A percentile compares a stretch with the other conserved stretches of the same genome.
Conservation (phyloP, 768 basidiomycete genomes). For the Hygrocybe coccinea region DNA sequence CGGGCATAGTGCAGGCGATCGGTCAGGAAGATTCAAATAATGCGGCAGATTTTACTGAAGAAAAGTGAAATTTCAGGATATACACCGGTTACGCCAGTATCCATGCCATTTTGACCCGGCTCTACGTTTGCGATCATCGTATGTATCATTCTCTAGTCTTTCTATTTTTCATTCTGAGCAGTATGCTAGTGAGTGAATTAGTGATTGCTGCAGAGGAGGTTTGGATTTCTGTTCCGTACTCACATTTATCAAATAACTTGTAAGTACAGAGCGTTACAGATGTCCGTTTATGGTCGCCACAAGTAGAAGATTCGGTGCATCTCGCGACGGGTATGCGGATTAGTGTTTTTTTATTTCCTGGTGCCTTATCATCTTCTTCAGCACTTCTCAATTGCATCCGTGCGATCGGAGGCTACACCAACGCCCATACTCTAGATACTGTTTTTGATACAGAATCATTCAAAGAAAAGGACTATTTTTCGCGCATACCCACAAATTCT, state of each 20-base stretch:
- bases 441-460: conserved; percentile 60
- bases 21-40: conserved; percentile 31
- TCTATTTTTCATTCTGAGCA: background rate
- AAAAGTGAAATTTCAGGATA: conserved; percentile 38
- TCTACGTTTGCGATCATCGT: conserved; percentile 63
- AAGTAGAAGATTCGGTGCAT: conserved; percentile 44
- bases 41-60: background rate
- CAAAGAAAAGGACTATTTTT: conserved; percentile 50
- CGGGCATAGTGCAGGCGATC: conserved; percentile 63
- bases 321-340: conserved; percentile 46
- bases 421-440: conserved; percentile 43
- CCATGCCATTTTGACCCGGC: conserved; percentile 47
- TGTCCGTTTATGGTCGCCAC: conserved; percentile 51
- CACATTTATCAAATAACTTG: background rate
- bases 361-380: conserved; percentile 16
- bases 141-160: conserved; percentile 20
- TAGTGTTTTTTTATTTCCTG: background rate
- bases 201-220: conserved; percentile 60
- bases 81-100: conserved; percentile 60
- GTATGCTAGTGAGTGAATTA: conserved; percentile 50
- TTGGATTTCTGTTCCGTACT: conserved; percentile 4
- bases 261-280: conserved; percentile 50
- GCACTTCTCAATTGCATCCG: conserved; percentile 61
- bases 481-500: conserved; percentile 38
- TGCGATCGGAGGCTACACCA: conserved; percentile 58